Percentiles rank a stretch among this genome's conserved stretches.
Conservation (phyloP, 2,329 filamentous ascomycete genomes). For the Pyricularia sp. region DNA sequence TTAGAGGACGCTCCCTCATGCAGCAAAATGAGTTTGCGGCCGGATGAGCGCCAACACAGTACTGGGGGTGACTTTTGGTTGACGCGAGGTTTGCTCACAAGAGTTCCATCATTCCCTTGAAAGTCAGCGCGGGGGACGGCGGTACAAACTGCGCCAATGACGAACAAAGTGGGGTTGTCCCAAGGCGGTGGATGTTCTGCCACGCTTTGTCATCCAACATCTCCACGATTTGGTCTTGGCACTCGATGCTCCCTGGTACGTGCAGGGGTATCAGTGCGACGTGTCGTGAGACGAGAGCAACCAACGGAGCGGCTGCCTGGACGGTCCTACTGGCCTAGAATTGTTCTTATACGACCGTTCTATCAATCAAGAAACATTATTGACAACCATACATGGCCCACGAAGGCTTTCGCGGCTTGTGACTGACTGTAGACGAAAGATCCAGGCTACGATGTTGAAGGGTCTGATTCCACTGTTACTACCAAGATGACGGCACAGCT, state of each 20-base stretch:
- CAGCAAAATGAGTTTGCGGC: neutral
- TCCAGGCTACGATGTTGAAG: slow-evolving; percentile 9
- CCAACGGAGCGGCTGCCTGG: neutral
- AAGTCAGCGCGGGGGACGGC: neutral
- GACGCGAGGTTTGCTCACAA: neutral
- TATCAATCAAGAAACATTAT: neutral
- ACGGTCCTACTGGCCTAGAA: neutral
- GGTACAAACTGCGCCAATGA: neutral
- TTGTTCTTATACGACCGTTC: neutral
- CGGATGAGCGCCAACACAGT: neutral
- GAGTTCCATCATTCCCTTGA: neutral
- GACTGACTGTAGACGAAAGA: neutral
- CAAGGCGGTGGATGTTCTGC: slow-evolving; percentile 11
- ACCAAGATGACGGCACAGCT: slow-evolving; percentile 79
- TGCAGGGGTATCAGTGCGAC: neutral
- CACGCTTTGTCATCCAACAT: slow-evolving; percentile 7
- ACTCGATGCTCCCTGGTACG: neutral
- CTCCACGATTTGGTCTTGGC: neutral
- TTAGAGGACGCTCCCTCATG: neutral
- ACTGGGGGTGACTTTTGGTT: neutral
- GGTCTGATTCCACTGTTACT: slow-evolving; percentile 5
- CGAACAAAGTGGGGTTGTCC: neutral
- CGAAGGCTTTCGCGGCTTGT: neutral
- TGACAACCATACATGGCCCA: neutral
- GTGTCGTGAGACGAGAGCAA: neutral